phyloP scores from a whole-genome alignment of 441 rosid genomes.

The Sinapis alba region DNA sequence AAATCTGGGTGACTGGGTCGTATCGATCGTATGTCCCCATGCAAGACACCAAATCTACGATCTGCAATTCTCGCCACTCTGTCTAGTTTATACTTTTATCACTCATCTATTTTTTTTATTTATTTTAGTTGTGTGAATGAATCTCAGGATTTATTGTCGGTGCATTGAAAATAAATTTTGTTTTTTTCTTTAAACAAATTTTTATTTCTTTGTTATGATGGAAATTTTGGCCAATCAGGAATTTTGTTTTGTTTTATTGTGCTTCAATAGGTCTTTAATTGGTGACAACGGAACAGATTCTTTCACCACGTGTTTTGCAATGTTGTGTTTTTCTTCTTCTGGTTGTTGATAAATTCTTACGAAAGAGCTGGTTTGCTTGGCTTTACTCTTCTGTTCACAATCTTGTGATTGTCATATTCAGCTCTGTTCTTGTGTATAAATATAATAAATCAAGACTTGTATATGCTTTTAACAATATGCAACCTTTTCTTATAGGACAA shows the following conservation, averaged over 20 bases:
- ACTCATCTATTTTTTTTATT: conserved; percentile 6
- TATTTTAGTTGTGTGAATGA: conserved; percentile 13
- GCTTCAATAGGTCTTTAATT: conserved; percentile 10
- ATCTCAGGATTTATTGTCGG: conserved; percentile 24
- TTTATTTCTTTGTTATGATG: background rate
- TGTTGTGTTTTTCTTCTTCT: background rate
- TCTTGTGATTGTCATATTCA: background rate
- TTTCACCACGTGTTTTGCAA: conserved; percentile 28
- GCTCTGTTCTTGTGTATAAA: background rate
- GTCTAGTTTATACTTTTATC: background rate
- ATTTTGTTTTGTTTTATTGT: conserved; percentile 23
- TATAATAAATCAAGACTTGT: background rate
- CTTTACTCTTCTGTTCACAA: background rate
- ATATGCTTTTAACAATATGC: background rate
- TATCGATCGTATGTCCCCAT: conserved; percentile 33
- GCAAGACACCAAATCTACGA: conserved; percentile 20
- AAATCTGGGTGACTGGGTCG: conserved; percentile 23
- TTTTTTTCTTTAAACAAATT: background rate
- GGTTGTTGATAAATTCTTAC: conserved; percentile 8
- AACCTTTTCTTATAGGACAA: background rate
- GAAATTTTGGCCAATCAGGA: conserved; percentile 12
- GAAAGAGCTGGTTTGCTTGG: conserved; percentile 22
- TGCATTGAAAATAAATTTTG: conserved; percentile 12
- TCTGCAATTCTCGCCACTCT: conserved; percentile 37
- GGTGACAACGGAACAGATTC: conserved; percentile 35